Evolutionary conservation across 2,329 filamentous ascomycete genomes (phyloP), one percentile per base, ranked within the genome.

Genomic region (Arthroderma uncinatum): DNA sequence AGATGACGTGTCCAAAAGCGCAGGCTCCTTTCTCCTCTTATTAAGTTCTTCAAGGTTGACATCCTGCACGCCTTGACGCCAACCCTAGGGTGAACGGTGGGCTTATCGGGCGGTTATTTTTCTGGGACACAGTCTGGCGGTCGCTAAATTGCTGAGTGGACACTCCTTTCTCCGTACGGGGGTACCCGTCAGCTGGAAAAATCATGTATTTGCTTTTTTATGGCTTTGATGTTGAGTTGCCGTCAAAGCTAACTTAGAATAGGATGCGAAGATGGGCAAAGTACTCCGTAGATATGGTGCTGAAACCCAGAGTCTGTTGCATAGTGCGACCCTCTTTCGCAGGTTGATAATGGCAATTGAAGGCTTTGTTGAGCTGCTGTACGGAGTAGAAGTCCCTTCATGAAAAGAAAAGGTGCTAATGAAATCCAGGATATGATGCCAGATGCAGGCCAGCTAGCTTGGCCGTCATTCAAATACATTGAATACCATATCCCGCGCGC

Each of bases 111-210:
- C 23, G 47, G 14, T 50, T 34, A 25, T 50, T 28, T 30, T 50
- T 50, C 28, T 25, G 25, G 40, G 40, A 23, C 5, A 8, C 40
- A 33, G n/a, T 2, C n/a, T 10, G 47, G 47, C 47, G 25, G 47
- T 33, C 19, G 47, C 12, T 33, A 10, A 34, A 30, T 50, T 8
- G 12, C 12, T 50, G n/a, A 50, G 25, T 50, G 40, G 40, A 47
- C 21, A 21, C 40, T 21, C 40, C 19, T 47, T 47, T 12, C 19
- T 50, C 25, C 14, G 47, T 50, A 50, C 25, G 47, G 47, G 47
- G 47, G 47, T 50, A 50, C 47, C 47, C 47, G 47, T 50, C 28
- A 50, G 47, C 25, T 50, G 47, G 47, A 50, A 33, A 47, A 48
- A 48, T 48, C 21, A 48, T 33, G 23, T 16, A 30, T 50, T 50